Evolutionary conservation across 805 yeast species (phyloP), one percentile per base, ranked within the genome.

Genomic region (Torulaspora maleeae): DNA sequence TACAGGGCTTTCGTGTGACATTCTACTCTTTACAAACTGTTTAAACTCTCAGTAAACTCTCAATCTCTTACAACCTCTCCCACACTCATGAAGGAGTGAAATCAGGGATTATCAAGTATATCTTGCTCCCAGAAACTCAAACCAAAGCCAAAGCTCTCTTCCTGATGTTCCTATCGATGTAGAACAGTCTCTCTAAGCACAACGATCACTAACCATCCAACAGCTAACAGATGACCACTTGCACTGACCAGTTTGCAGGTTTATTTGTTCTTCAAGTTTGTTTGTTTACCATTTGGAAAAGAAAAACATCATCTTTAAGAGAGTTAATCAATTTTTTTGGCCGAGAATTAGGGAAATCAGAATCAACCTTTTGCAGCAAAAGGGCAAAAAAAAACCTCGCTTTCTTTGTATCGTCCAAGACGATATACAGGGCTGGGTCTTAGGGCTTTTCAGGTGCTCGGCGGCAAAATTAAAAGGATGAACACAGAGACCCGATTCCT

Each of bases 201-300:
- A 7, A 22, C 9, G 10, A 22, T 22, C 25, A 22, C 25, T 7
- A 22, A 22, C 4, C 25, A 22, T 22, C 25, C 25, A 22, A 22
- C 10, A 22, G 25, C 25, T 22, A 5, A 13, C 5, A 30, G 16
- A n/a, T 15, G 19, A 34, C 19, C 37, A 19, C 16, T 22, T 34
- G 16, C 12, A 20, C 12, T 20, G 7, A 15, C 27, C 24, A 28
- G 5, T 15, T 15, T 28, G 19, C 20, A 17, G 27, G 11, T 27
- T 38, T 27, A 22, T 27, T 38, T 27, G n/a, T n/a, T 27, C 24
- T 38, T 38, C 33, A 28, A 28, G 25, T 12, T 39, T 30, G 43
- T 41, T 41, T 41, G 44, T 41, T 41, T 41, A 41, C 41, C 36
- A 34, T 36, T 41, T 24, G 22, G 36, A 40, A 41, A 41, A 41